A percentile compares a stretch with the other conserved stretches of the same genome.
Conservation (phyloP, 148 eudicot genomes). For the Agrostemma githago region DNA sequence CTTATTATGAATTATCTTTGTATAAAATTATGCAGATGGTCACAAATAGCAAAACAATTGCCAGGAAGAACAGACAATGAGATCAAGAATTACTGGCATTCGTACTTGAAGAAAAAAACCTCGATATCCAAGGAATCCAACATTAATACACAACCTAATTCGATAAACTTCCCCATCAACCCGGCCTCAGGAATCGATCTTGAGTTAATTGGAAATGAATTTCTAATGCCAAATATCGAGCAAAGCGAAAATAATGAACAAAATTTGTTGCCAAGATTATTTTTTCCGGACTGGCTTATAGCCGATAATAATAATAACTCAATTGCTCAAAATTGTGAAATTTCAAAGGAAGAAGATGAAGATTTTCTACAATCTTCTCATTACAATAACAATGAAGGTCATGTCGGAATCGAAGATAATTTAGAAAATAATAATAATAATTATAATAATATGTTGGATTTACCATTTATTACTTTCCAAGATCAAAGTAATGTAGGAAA, state of each 20-base stretch:
- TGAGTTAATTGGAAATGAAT: neutral
- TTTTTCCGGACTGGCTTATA: slow-evolving; percentile 29
- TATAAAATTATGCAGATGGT: slow-evolving; percentile 46
- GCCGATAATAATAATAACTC: neutral
- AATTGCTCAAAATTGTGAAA: neutral
- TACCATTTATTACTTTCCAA: slow-evolving; percentile 20
- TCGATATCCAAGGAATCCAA: neutral
- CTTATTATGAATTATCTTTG: neutral
- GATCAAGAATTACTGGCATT: slow-evolving; percentile 70
- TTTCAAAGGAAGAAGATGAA: slow-evolving; percentile 13
- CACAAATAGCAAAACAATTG: slow-evolving; percentile 60
- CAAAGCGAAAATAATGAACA: slow-evolving; percentile 12
- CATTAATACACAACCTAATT: neutral
- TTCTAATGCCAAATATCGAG: neutral
- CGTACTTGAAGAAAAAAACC: slow-evolving; percentile 42
- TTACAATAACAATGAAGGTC: slow-evolving; percentile 18
- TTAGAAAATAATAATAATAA: neutral
- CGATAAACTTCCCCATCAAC: slow-evolving; percentile 1
- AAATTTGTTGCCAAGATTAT: slow-evolving; percentile 20
- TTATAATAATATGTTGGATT: slow-evolving; percentile 13
- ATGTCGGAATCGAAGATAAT: slow-evolving; percentile 20
- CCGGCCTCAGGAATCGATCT: slow-evolving; percentile 9
- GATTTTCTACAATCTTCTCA: slow-evolving; percentile 15
- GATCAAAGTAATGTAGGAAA: slow-evolving; percentile 20
- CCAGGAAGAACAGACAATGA: slow-evolving; percentile 80